A percentile compares a stretch with the other conserved stretches of the same genome.
These are phyloP conservation scores for Saccharomycopsis fodiens DNA, from an alignment of 805 yeast genomes.

Conservation along the genomic window DNA sequence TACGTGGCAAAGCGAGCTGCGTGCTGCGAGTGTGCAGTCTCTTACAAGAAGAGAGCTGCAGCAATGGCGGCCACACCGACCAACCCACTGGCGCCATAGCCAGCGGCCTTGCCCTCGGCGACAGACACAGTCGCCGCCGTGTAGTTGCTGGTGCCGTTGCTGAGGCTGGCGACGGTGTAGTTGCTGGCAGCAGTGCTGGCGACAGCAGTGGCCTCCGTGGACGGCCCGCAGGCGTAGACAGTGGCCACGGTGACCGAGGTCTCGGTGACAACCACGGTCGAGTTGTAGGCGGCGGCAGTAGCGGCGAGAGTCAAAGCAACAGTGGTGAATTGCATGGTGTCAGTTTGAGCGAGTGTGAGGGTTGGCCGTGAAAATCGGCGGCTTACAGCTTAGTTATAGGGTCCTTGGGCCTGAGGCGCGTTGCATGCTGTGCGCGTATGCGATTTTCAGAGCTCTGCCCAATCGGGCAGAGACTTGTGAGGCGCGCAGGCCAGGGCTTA, in stretches of 20 bases:
- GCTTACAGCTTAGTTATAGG: neutral
- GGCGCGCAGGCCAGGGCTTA: too few species aligned
- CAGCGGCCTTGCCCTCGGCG: constrained; percentile 26
- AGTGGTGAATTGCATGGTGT: constrained; percentile 20
- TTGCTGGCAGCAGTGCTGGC: constrained; percentile 12
- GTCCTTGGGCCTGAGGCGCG: too few species aligned
- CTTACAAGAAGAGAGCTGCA: constrained; percentile 27
- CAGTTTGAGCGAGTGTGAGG: neutral
- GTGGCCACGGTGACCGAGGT: constrained; percentile 6
- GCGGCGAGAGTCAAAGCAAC: constrained; percentile 23
- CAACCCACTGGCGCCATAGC: constrained; percentile 21
- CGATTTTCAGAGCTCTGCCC: too few species aligned
- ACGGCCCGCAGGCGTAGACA: constrained; percentile 18
- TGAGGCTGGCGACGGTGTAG: neutral
- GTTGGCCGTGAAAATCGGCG: neutral
- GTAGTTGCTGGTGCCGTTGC: constrained; percentile 17
- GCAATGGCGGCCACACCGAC: constrained; percentile 28
- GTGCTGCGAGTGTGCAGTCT: too few species aligned
- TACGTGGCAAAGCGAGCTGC: too few species aligned
- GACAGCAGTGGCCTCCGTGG: constrained; percentile 6
- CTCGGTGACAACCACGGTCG: neutral
- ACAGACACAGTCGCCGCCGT: constrained; percentile 25
- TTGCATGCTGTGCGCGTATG: too few species aligned
- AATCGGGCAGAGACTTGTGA: too few species aligned
- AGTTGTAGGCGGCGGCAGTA: constrained; percentile 17